Percentiles rank a stretch among this genome's conserved stretches.
Conservation (phyloP, 495 filamentous ascomycete species). For the Talaromyces thailandensis region DNA sequence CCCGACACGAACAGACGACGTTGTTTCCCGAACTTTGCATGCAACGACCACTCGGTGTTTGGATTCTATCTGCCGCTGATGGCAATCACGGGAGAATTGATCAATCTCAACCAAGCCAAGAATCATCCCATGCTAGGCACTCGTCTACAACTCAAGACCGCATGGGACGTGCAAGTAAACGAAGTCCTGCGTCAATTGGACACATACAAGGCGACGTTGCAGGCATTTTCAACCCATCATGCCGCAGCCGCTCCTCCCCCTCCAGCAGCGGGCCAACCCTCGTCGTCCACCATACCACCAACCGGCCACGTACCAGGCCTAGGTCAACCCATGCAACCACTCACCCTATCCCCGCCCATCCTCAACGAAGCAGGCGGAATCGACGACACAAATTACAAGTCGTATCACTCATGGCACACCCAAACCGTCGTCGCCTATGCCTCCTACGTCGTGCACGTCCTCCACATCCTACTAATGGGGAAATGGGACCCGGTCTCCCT, state of each 20-base stretch:
- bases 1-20: constrained; percentile 41
- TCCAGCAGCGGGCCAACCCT: neutral
- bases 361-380: constrained; percentile 2
- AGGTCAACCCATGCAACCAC: neutral
- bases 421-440: constrained; percentile 86
- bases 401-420: constrained; percentile 55
- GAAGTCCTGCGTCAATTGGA: constrained; percentile 77
- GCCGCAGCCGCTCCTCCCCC: constrained; percentile 25
- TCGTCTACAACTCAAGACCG: constrained; percentile 61
- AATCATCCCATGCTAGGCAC: constrained; percentile 84
- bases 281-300: neutral
- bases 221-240: constrained; percentile 59
- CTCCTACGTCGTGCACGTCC: constrained; percentile 77
- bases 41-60: constrained; percentile 83
- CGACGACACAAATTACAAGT: constrained; percentile 35
- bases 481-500: constrained; percentile 86
- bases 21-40: constrained; percentile 71
- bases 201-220: constrained; percentile 73
- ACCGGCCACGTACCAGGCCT: neutral
- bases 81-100: constrained; percentile 89
- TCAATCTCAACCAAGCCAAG: constrained; percentile 80
- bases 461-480: constrained; percentile 74
- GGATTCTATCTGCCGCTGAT: constrained; percentile 91
- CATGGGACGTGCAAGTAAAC: constrained; percentile 71
- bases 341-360: neutral